These are phyloP conservation scores for Blastocystis sp. DNA, from an alignment of 352 stramenopile species.

Conservation along the genomic window DNA sequence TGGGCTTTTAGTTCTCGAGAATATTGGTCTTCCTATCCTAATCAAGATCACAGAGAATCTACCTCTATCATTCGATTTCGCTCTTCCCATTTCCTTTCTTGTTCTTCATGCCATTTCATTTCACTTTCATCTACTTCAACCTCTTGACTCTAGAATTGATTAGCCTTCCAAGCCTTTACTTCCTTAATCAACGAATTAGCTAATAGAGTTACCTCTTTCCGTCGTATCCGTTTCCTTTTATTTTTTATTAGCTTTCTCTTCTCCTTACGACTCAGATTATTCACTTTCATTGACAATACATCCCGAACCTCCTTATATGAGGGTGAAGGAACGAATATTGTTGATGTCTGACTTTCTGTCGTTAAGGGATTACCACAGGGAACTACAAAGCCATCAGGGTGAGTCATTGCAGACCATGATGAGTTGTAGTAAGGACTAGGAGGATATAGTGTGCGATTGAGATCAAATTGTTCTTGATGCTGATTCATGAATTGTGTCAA, in stretches of 20 bases:
- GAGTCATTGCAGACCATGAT: background rate
- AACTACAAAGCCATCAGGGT: background rate
- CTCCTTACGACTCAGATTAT: constrained; percentile 25
- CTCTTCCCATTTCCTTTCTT: constrained; percentile 43
- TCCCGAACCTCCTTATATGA: constrained; percentile 30
- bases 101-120: background rate
- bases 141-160: background rate
- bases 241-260: constrained; percentile 58
- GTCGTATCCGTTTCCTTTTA: constrained; percentile 33
- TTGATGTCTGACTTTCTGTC: background rate
- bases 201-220: background rate
- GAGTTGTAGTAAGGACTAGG: background rate
- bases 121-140: background rate
- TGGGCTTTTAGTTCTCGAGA: constrained; percentile 9
- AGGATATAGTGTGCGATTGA: background rate
- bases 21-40: constrained; percentile 32
- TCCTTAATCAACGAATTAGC: background rate
- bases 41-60: background rate
- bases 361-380: constrained; percentile 30
- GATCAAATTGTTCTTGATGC: no score
- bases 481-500: no score
- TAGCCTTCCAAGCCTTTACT: background rate
- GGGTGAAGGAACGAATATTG: background rate
- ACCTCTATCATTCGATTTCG: constrained; percentile 53
- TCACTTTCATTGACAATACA: background rate